Evolutionary conservation across 2,329 filamentous ascomycete genomes (phyloP), one percentile per base, ranked within the genome.

Genomic region (Thielaviopsis cerberus): DNA sequence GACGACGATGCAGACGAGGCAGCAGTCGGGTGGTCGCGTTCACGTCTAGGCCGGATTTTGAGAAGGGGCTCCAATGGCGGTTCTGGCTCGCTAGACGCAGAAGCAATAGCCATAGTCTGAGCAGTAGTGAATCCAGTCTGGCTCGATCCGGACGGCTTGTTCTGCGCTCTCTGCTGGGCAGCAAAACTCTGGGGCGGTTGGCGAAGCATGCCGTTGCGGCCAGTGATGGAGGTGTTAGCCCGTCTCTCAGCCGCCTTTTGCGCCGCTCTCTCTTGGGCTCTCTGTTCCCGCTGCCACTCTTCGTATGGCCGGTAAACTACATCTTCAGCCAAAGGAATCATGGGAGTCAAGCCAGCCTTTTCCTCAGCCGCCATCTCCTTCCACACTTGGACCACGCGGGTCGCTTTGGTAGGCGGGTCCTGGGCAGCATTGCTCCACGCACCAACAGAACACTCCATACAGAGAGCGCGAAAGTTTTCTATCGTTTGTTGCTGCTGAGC

Each of bases 281-380:
- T 58, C 62, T 79, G 75, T 64, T 83, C 81, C 64, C 70, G 74
- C 60, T 78, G 68, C 68, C 79, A 77, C 61, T 81, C 79, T 56
- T 82, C 78, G 61, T 81, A 84, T 0, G 81, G 81, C 23, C 79
- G 72, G 65, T 85, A 85, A 13, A 85, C 80, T 54, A 83, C 72
- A 50, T 78, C 76, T 59, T 81, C 76, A 1, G 76, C 74, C 23
- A 85, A 70, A 1, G 81, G 81, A 59, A 84, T 82, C 62, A 74
- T 72, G 0, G 81, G 81, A 0, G 81, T 84, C 57, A 84, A 69
- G 1, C 80, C 80, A 48, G 78, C 77, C 67, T 83, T 80, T 66
- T 85, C 81, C 67, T 85, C 81, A n/a, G 80, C 75, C 0, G 80
- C 79, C 68, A 83, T 80, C 65, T 85, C 81, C 64, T 79, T 78